Evolutionary conservation across 495 filamentous ascomycete species (phyloP), one percentile per base, ranked within the genome.

Genomic region (Podospora conica): DNA sequence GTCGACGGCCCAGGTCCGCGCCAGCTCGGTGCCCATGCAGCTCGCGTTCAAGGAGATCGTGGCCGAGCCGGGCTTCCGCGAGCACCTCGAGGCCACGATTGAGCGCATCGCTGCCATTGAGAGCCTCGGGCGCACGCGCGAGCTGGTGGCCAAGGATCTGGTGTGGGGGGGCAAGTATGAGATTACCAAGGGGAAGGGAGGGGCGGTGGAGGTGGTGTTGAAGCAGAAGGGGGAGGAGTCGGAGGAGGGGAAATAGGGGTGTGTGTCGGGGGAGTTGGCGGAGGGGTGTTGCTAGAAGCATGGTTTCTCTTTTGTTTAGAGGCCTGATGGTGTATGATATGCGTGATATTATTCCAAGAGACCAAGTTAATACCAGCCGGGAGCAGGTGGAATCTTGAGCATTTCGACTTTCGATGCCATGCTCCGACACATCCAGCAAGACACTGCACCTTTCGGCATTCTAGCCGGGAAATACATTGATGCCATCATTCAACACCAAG

Each of bases 21-120:
- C 95, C 6, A 93, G 96, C 77, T 92, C 89, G 5, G 95, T 98
- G 40, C 95, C 95, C 10, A 98, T 98, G 95, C 91, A 94, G 77
- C 86, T 86, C 54, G 95, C 96, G 0, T 97, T 98, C 76, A 84
- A 85, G 29, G 84, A 93, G 67, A 91, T 98, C 7, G 95, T 91
- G 59, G 70, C 76, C 3, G 70, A 85, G 60, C 81, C 84, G 27
- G 89, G 89, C 21, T 98, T 98, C 73, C 87, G 91, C 12, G 78
- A 93, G 68, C 88, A 90, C 73, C 81, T 98, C 31, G 86, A 96
- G 67, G 87, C 84, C 12, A 98, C 95, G 0, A 76, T 98, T 55
- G 82, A 91, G 31, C 83, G 95, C 21, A 97, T 98, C 68, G 80
- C 81, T 29, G 92, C 89, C 65, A 98, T 98, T 71, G 95, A 98